Percentiles rank a stretch among this genome's conserved stretches.
Evolutionary conservation across 345 rosid genomes (phyloP).

Genomic region (Syzygium aqueum): DNA sequence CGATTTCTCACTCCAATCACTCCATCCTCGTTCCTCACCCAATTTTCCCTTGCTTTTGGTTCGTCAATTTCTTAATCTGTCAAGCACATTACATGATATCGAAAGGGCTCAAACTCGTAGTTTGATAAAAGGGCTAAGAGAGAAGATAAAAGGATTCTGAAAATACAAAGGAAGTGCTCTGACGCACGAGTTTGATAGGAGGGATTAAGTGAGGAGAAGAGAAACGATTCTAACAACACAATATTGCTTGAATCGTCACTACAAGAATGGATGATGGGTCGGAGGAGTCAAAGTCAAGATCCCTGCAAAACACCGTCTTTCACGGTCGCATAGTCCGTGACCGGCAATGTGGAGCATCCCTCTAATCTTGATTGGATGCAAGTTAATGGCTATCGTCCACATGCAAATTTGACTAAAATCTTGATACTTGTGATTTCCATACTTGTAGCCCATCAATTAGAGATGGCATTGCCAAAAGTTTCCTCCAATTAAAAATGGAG

Average conservation of each 20-base stretch:
- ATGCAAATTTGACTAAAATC: neutral
- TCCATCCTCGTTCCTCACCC: neutral
- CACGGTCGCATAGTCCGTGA: neutral
- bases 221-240: neutral
- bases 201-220: too few species aligned
- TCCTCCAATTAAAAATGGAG: neutral
- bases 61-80: neutral
- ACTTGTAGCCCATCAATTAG: neutral
- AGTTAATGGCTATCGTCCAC: neutral
- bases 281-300: neutral
- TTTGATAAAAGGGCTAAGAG: neutral
- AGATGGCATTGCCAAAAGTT: neutral
- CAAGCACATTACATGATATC: neutral
- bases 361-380: neutral
- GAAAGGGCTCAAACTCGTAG: neutral
- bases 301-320: neutral
- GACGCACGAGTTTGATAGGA: too few species aligned
- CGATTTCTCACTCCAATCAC: neutral
- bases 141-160: neutral
- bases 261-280: neutral
- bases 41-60: neutral
- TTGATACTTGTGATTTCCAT: neutral
- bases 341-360: neutral
- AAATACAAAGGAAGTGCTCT: too few species aligned
- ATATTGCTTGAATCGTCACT: neutral